These are phyloP conservation scores for Kluyveromyces dobzhanskii DNA, from an alignment of 805 yeast genomes.

Conservation along the genomic window DNA sequence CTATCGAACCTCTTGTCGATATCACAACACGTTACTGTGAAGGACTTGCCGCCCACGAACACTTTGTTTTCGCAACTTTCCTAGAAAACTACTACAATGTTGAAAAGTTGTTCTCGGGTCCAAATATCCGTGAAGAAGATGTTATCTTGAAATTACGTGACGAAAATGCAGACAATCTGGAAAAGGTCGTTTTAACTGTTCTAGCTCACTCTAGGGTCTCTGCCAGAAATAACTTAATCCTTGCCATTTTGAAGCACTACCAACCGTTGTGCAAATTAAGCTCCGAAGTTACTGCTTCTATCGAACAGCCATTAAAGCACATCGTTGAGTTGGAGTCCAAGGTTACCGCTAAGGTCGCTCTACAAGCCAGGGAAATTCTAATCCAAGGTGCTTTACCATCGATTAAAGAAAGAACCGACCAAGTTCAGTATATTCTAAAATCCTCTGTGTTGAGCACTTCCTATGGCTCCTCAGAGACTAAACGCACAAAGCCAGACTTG, in stretches of 20 bases:
- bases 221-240: conserved; percentile 81
- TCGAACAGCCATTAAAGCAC: conserved; percentile 64
- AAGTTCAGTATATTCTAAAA: conserved; percentile 89
- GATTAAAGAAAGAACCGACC: conserved; percentile 91
- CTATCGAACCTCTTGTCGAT: conserved; percentile 63
- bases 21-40: conserved; percentile 62
- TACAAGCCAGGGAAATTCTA: conserved; percentile 91
- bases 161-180: conserved; percentile 68
- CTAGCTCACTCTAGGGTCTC: conserved; percentile 90
- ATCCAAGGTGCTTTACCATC: conserved; percentile 97
- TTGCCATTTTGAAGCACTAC: conserved; percentile 77
- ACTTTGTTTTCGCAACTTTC: conserved; percentile 58
- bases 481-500: conserved; percentile 75
- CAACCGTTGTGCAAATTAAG: conserved; percentile 70
- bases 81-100: conserved; percentile 66
- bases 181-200: conserved; percentile 61
- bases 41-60: conserved; percentile 83
- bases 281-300: conserved; percentile 55
- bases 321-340: conserved; percentile 87
- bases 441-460: conserved; percentile 83
- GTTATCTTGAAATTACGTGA: conserved; percentile 84
- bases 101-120: conserved; percentile 72
- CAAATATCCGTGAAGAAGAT: conserved; percentile 76
- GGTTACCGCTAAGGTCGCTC: conserved; percentile 84
- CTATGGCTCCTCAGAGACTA: conserved; percentile 75